Evolutionary conservation across 441 rosid species (phyloP), one percentile per base, ranked within the genome.

Genomic region (Flueggea neowawraea): DNA sequence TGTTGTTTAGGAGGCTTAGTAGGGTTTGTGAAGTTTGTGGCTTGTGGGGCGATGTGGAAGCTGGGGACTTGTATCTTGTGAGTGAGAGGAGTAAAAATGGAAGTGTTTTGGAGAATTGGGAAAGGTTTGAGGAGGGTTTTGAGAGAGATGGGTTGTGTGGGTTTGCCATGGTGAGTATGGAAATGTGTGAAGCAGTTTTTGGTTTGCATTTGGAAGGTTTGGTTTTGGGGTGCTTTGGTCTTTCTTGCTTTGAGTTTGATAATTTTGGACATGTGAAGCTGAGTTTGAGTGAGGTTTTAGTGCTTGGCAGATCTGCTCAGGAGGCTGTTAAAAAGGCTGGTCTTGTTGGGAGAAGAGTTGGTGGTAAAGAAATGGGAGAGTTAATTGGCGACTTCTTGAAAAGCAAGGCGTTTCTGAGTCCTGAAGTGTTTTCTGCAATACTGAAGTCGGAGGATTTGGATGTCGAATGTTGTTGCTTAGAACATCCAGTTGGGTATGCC

Each of bases 31-130:
- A 66, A 66, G 69, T 74, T 70, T 73, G 77, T 67, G 98, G 98
- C 17, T 79, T 94, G 71, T 94, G 91, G 95, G 89, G 85, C 71
- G 80, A 94, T 76, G 60, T 75, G 68, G 79, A 60, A 72, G 66
- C 64, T 72, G 88, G 85, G 56, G 31, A 70, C 57, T 80, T 87
- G 76, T 87, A 81, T 75, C 71, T 91, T 55, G 95, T 83, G 17
- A 79, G 78, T 68, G 88, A 81, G 81, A 84, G 74, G 53, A 28
- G 51, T 47, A 36, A 8, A 5, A 36, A 36, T 36, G 41, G 41
- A 4, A 8, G 9, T 36, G 6, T 36, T 36, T 36, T 8, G 41
- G 69, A 57, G 17, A 65, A 58, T 39, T 71, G 70, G 32, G 58
- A 16, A 4, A 15, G 47, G 13, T 68, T 69, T 49, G 67, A 55